Evolutionary conservation across 225 moss, liverwort and hornwort genomes (phyloP).

Genomic region (Marchantia polymorpha): DNA sequence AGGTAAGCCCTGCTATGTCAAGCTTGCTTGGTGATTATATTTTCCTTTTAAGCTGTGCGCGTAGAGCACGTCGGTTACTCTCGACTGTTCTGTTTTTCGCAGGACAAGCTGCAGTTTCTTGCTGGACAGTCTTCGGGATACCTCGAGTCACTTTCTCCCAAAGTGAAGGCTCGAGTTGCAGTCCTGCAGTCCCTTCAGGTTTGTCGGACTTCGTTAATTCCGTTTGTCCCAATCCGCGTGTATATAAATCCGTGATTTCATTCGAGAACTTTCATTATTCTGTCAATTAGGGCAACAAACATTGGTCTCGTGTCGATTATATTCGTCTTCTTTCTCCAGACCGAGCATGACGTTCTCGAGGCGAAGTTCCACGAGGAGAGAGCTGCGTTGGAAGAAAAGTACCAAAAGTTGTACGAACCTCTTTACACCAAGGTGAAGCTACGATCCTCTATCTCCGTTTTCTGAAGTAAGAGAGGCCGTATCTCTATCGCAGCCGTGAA

Average conservation of each 20-base stretch:
- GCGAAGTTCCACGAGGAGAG: constrained; percentile 88
- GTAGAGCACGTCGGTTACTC: neutral
- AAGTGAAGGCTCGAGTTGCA: constrained; percentile 75
- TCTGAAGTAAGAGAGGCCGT: neutral
- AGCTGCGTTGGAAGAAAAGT: constrained; percentile 87
- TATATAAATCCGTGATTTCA: neutral
- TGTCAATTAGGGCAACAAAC: neutral
- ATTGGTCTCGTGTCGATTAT: neutral
- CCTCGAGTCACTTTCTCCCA: constrained; percentile 65
- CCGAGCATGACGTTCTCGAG: constrained; percentile 78
- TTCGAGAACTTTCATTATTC: neutral
- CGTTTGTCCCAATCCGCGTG: neutral
- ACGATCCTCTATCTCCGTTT: neutral
- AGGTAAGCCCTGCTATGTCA: constrained; percentile 41
- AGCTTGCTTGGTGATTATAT: neutral
- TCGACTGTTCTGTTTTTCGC: neutral
- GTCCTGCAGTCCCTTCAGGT: constrained; percentile 81
- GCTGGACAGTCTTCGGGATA: constrained; percentile 84
- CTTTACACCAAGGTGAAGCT: constrained; percentile 42
- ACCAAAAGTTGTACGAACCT: constrained; percentile 87
- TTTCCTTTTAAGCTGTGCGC: neutral
- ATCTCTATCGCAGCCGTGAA: too few species aligned
- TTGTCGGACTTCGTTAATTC: neutral
- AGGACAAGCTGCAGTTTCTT: constrained; percentile 82
- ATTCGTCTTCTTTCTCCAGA: constrained; percentile 25